Percentiles rank a stretch among this genome's conserved stretches.
These are phyloP conservation scores for Acacia crassicarpa DNA, from an alignment of 306 rosid genomes.

Conservation along the genomic window DNA sequence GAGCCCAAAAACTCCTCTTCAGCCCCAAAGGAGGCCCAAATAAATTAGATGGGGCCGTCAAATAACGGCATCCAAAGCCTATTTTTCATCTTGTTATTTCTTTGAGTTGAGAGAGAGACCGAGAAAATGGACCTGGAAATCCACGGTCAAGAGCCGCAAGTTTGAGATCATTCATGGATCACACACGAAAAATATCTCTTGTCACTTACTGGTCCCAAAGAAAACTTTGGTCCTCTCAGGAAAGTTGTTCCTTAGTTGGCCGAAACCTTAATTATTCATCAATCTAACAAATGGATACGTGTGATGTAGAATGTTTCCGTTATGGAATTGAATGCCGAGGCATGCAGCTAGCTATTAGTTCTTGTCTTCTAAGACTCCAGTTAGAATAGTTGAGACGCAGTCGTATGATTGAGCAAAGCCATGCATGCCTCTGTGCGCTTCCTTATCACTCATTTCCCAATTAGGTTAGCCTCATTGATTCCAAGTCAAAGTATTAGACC, in stretches of 20 bases:
- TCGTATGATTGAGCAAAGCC: background rate
- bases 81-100: background rate
- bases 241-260: background rate
- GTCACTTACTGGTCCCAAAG: background rate
- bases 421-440: slow-evolving; percentile 11
- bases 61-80: background rate
- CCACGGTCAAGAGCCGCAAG: background rate
- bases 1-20: background rate
- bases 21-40: background rate
- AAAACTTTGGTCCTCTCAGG: background rate
- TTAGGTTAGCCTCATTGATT: background rate
- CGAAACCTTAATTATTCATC: background rate
- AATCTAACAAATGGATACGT: background rate
- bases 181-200: background rate
- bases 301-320: background rate
- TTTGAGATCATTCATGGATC: background rate
- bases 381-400: slow-evolving; percentile 28
- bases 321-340: background rate
- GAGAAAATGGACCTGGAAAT: background rate
- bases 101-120: background rate
- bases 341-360: background rate
- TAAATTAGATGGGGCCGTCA: background rate
- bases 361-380: slow-evolving; percentile 29
- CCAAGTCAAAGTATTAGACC: background rate
- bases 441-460: slow-evolving; percentile 31